phyloP scores from a whole-genome alignment of 148 eudicot species.

The Chenopodium berlandieri region DNA sequence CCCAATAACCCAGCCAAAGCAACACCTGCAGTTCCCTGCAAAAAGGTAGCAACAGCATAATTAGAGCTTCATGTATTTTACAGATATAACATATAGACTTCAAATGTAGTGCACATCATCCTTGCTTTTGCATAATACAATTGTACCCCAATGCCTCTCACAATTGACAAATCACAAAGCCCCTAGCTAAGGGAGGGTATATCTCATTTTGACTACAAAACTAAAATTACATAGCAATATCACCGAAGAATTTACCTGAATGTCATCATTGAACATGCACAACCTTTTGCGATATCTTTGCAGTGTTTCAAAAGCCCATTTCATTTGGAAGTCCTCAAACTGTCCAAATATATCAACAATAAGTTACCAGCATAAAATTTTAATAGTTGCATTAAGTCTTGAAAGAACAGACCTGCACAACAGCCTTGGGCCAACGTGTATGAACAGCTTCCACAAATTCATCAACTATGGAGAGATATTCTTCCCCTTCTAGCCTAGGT shows the following conservation, averaged over 20 bases:
- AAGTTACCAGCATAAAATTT: constrained; percentile 20
- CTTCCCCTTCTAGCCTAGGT: constrained; percentile 94
- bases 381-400: constrained; percentile 5
- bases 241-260: constrained; percentile 57
- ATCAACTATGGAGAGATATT: constrained; percentile 77
- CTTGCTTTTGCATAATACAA: neutral
- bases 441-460: constrained; percentile 96
- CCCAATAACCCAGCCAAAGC: constrained; percentile 97
- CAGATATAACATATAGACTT: neutral
- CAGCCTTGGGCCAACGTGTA: constrained; percentile 99
- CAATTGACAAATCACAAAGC: neutral
- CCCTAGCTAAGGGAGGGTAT: neutral
- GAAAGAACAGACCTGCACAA: constrained; percentile 78
- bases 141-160: constrained; percentile 8
- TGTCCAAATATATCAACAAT: constrained; percentile 30
- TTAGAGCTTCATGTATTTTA: neutral
- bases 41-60: neutral
- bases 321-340: constrained; percentile 99
- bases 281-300: constrained; percentile 74
- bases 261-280: constrained; percentile 99
- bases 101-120: constrained; percentile 1
- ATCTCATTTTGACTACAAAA: neutral
- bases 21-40: constrained; percentile 98
- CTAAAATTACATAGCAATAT: neutral
- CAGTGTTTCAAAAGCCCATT: constrained; percentile 99